These are phyloP conservation scores for Coemansia sp. DNA, from an alignment of 192 early-diverging fungal genomes.

Conservation along the genomic window DNA sequence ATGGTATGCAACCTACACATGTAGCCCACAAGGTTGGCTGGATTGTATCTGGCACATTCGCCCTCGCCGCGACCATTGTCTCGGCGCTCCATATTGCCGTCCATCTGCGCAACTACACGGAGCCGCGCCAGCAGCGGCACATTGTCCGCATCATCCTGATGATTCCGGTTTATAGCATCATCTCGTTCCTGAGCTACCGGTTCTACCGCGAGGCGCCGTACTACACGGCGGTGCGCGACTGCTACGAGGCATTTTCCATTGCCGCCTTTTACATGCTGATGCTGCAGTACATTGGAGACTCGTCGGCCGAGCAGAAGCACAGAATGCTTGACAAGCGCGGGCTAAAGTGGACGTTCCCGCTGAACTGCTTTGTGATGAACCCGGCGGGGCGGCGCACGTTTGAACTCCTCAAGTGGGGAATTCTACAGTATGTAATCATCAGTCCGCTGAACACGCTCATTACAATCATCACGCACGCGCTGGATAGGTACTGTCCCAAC, in stretches of 20 bases:
- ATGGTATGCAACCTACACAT: too few relatives aligned
- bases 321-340: conserved; percentile 31
- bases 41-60: conserved; percentile 52
- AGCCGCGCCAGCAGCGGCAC: conserved; percentile 67
- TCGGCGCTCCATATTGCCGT: conserved; percentile 47
- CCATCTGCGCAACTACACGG: conserved; percentile 55
- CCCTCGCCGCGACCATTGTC: conserved; percentile 49
- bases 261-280: conserved; percentile 67
- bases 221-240: conserved; percentile 63
- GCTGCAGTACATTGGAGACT: conserved; percentile 60
- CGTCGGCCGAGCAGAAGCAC: conserved; percentile 44
- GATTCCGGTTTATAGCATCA: conserved; percentile 66
- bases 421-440: conserved; percentile 68
- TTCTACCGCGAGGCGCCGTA: conserved; percentile 64
- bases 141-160: conserved; percentile 72
- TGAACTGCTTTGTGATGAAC: conserved; percentile 56
- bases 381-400: conserved; percentile 52
- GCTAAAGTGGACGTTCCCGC: conserved; percentile 57
- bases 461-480: conserved; percentile 55
- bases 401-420: conserved; percentile 56
- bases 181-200: conserved; percentile 63
- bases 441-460: conserved; percentile 55
- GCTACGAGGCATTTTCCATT: conserved; percentile 71
- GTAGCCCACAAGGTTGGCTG: conserved; percentile 59
- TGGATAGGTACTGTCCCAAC: conserved; percentile 59